Conservation (phyloP, 306 rosid genomes). For the Inga laurina region DNA sequence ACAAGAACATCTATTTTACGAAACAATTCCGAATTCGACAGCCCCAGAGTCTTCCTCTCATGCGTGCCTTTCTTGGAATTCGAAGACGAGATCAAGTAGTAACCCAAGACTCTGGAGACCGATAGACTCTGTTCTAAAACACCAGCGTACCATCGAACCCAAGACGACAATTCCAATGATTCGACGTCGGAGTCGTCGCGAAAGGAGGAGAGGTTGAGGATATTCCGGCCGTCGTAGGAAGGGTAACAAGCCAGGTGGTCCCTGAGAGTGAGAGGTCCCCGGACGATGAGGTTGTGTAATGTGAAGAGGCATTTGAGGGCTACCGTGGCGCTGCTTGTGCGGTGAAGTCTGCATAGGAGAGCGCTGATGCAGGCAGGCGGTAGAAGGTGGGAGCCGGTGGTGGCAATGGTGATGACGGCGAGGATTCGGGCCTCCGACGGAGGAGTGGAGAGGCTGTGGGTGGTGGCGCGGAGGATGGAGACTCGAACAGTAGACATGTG, state of each 20-base stretch:
- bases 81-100: conserved; percentile 11
- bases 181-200: conserved; percentile 56
- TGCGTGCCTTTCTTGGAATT: background rate
- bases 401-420: conserved; percentile 49
- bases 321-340: conserved; percentile 61
- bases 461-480: conserved; percentile 77
- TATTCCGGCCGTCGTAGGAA: conserved; percentile 64
- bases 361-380: conserved; percentile 58
- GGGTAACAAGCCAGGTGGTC: conserved; percentile 62
- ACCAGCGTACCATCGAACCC: conserved; percentile 85
- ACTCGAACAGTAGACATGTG: conserved; percentile 47
- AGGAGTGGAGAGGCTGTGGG: conserved; percentile 50
- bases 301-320: conserved; percentile 84
- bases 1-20: conserved; percentile 52
- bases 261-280: conserved; percentile 54
- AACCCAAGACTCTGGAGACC: conserved; percentile 51
- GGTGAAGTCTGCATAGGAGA: conserved; percentile 74
- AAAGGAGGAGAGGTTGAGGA: conserved; percentile 64
- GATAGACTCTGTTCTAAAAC: conserved; percentile 58
- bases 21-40: conserved; percentile 44
- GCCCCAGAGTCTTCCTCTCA: conserved; percentile 10
- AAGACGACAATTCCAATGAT: conserved; percentile 48
- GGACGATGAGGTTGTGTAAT: conserved; percentile 49
- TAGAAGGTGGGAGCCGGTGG: conserved; percentile 29
- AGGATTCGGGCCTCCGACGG: conserved; percentile 55